A percentile compares a stretch with the other conserved stretches of the same genome.
These are phyloP conservation scores for Mytilinidion resinicola DNA, from an alignment of 495 filamentous ascomycete species.

Conservation along the genomic window DNA sequence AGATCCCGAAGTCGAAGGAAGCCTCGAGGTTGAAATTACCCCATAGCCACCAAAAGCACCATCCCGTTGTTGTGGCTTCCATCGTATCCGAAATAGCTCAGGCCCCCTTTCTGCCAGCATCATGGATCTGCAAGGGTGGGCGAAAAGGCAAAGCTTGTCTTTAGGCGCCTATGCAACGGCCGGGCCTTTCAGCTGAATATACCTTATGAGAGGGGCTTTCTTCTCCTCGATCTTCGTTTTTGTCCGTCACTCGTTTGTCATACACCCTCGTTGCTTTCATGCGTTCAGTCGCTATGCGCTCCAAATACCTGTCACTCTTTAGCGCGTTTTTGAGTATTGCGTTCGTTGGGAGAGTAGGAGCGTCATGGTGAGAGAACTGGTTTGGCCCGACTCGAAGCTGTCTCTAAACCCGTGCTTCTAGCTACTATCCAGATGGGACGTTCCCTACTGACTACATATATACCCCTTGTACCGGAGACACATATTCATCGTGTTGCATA, in stretches of 20 bases:
- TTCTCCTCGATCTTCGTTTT: neutral
- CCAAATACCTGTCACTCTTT: constrained; percentile 19
- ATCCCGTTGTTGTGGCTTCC: neutral
- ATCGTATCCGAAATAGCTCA: neutral
- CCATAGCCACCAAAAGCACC: neutral
- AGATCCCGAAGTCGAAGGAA: no score
- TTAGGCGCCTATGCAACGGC: neutral
- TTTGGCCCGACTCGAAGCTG: no score
- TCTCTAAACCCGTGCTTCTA: neutral
- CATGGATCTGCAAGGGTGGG: neutral
- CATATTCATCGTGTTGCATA: constrained; percentile 7
- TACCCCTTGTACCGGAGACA: constrained; percentile 8
- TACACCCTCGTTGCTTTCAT: constrained; percentile 13
- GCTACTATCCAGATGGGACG: constrained; percentile 17
- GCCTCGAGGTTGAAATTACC: no score
- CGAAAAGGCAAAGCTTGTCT: neutral
- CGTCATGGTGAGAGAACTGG: constrained; percentile 9
- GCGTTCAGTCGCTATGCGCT: constrained; percentile 2
- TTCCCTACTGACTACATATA: constrained; percentile 18
- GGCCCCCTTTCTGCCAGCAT: neutral
- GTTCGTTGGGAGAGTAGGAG: constrained; percentile 3
- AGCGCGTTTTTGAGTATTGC: constrained; percentile 6
- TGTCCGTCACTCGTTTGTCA: constrained; percentile 9
- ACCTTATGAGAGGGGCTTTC: neutral
- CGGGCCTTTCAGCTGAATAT: neutral